These are phyloP conservation scores for Chondrostereum purpureum DNA, from an alignment of 1,284 basidiomycete species.

Conservation along the genomic window DNA sequence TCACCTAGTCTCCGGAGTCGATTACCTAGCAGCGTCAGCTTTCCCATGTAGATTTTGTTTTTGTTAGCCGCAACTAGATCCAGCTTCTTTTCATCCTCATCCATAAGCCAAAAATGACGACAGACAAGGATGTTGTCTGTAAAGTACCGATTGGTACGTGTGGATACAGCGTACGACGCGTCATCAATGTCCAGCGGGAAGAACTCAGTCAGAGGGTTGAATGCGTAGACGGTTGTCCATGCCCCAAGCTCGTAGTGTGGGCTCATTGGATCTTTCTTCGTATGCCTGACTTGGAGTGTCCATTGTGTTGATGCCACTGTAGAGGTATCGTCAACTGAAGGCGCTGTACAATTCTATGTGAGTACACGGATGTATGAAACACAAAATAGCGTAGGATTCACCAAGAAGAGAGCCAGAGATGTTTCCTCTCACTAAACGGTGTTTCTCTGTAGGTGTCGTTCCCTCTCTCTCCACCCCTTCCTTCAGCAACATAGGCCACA, in stretches of 20 bases:
- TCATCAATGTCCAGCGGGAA: constrained; percentile 22
- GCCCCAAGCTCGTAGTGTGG: constrained; percentile 4
- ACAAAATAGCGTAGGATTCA: constrained; percentile 8
- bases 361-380: neutral
- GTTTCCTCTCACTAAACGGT: constrained; percentile 18
- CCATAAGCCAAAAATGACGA: constrained; percentile 21
- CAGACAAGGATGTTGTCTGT: constrained; percentile 23
- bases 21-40: constrained; percentile 21
- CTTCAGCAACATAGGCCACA: constrained; percentile 28
- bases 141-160: constrained; percentile 19
- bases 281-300: constrained; percentile 24
- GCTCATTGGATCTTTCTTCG: constrained; percentile 10
- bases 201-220: constrained; percentile 26
- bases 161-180: constrained; percentile 24
- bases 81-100: constrained; percentile 17
- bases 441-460: constrained; percentile 20
- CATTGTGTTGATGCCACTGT: constrained; percentile 18
- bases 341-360: constrained; percentile 5
- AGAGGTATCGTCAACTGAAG: constrained; percentile 8
- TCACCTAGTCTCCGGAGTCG: constrained; percentile 22
- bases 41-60: too few species aligned
- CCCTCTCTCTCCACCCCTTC: constrained; percentile 21
- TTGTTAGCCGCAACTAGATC: too few species aligned
- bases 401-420: constrained; percentile 20
- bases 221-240: constrained; percentile 27